Evolutionary conservation across 331 rosid species (phyloP).

Genomic region (Pyracantha coccinea): DNA sequence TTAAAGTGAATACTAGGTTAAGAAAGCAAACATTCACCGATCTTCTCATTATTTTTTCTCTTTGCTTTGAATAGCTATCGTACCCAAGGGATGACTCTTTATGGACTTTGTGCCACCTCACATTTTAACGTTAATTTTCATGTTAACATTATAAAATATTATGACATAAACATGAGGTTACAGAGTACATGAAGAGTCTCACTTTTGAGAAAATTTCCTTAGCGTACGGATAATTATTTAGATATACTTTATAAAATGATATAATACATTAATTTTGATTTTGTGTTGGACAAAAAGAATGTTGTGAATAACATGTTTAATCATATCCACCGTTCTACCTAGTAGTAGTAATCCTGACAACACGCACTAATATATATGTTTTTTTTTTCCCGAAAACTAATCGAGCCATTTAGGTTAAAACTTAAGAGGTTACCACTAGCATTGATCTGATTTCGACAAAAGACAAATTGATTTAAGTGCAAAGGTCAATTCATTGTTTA

Average conservation of each 20-base stretch:
- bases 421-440: neutral
- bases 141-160: too few species aligned
- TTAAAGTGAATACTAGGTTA: too few species aligned
- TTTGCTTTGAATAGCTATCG: too few species aligned
- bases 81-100: too few species aligned
- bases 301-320: neutral
- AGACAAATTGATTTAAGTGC: neutral
- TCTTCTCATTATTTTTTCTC: too few species aligned
- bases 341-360: neutral
- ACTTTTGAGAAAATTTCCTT: too few species aligned
- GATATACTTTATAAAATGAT: neutral
- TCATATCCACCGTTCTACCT: neutral
- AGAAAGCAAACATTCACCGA: too few species aligned
- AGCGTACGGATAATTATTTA: neutral
- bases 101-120: too few species aligned
- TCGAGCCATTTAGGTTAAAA: neutral
- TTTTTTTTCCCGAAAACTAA: neutral
- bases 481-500: slow-evolving; percentile 1
- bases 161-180: too few species aligned
- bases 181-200: too few species aligned
- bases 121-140: too few species aligned
- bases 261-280: too few species aligned
- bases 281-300: neutral
- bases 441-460: neutral
- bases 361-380: neutral